Percentiles rank a stretch among this genome's conserved stretches.
Conservation (phyloP, 2,329 filamentous ascomycete species). For the Monilinia aucupariae region DNA sequence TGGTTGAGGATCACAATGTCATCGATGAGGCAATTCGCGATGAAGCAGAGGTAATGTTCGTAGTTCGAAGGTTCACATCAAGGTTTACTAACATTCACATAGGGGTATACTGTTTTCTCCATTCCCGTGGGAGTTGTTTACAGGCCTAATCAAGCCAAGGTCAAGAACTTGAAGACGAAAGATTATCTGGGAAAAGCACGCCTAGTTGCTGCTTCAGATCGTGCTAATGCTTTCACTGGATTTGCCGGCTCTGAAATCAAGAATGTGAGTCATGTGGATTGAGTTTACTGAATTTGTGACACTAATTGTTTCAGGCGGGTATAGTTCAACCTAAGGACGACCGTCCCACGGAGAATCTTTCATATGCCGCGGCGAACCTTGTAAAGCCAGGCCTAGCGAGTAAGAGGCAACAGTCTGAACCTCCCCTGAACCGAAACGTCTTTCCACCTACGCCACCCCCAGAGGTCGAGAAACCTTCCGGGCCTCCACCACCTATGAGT, state of each 20-base stretch:
- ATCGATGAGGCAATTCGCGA: slow-evolving; percentile 96
- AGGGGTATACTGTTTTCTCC: slow-evolving; percentile 98
- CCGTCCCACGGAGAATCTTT: slow-evolving; percentile 75
- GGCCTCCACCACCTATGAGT: slow-evolving; percentile 37
- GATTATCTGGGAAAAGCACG: slow-evolving; percentile 97
- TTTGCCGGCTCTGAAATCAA: slow-evolving; percentile 76
- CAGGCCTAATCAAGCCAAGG: slow-evolving; percentile 92
- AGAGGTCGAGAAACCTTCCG: slow-evolving; percentile 64
- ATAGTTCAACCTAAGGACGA: slow-evolving; percentile 64
- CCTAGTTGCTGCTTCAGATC: slow-evolving; percentile 81
- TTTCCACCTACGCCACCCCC: slow-evolving; percentile 99
- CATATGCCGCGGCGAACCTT: slow-evolving; percentile 86
- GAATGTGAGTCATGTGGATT: slow-evolving; percentile 46
- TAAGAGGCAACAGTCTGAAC: slow-evolving; percentile 79
- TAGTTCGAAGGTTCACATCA: background rate
- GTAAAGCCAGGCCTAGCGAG: slow-evolving; percentile 80
- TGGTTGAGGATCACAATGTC: slow-evolving; percentile 92
- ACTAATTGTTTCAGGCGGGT: slow-evolving; percentile 41
- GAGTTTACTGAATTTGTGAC: slow-evolving; percentile 11
- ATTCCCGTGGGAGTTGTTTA: slow-evolving; percentile 96
- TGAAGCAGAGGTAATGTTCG: slow-evolving; percentile 69
- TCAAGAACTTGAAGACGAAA: slow-evolving; percentile 95
- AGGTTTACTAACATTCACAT: slow-evolving; percentile 20
- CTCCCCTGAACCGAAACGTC: slow-evolving; percentile 69
- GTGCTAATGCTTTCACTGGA: slow-evolving; percentile 73